Percentiles rank a stretch among this genome's conserved stretches.
phyloP scores from a whole-genome alignment of 495 filamentous ascomycete genomes.

The Aspergillus homomorphus region DNA sequence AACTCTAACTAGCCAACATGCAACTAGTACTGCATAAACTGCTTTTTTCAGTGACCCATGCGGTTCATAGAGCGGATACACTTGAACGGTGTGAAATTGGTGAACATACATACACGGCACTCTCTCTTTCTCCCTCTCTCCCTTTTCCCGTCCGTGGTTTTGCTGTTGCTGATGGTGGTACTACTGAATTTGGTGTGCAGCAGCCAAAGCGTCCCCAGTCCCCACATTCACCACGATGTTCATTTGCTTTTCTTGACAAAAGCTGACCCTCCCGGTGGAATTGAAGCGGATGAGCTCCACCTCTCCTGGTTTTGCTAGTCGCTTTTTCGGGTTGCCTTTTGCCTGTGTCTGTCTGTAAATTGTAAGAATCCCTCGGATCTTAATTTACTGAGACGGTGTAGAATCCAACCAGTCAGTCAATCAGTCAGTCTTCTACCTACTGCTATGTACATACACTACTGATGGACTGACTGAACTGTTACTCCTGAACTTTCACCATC shows the following conservation, averaged over 20 bases:
- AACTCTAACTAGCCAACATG: not conserved
- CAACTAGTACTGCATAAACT: not conserved
- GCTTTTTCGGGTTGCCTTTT: not conserved
- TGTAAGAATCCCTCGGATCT: not conserved
- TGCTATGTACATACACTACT: not conserved
- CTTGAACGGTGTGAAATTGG: not conserved
- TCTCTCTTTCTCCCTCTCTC: too few relatives aligned
- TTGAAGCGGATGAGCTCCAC: constrained; percentile 1
- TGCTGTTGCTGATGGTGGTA: too few relatives aligned
- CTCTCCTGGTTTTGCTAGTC: constrained; percentile 10
- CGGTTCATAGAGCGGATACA: not conserved
- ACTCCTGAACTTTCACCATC: constrained; percentile 10
- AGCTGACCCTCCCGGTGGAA: not conserved
- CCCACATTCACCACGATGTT: not conserved
- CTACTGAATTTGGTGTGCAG: not conserved
- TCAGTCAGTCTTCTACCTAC: not conserved
- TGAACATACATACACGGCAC: too few relatives aligned
- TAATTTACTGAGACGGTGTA: not conserved
- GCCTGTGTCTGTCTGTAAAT: constrained; percentile 1
- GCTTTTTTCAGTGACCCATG: not conserved
- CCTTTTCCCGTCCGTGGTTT: too few relatives aligned
- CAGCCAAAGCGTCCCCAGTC: not conserved
- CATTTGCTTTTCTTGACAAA: constrained; percentile 2
- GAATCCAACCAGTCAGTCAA: not conserved
- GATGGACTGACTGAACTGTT: not conserved